Evolutionary conservation across 2,329 filamentous ascomycete genomes (phyloP).

Genomic region (Hypoxylon sp.): DNA sequence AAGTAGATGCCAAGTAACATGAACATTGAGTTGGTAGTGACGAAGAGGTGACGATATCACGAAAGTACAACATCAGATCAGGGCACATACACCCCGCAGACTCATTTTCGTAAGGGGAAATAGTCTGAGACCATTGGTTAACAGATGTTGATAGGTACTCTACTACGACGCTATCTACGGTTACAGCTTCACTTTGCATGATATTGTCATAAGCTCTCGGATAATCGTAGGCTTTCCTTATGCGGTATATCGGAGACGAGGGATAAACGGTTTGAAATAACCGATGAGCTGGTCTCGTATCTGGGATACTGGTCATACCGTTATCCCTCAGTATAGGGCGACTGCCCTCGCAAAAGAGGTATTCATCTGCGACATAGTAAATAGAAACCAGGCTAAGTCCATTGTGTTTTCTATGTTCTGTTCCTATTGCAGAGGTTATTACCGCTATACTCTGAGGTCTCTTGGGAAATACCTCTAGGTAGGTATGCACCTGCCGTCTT

Average conservation of each 20-base stretch:
- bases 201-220: not conserved
- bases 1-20: slow-evolving; percentile 32
- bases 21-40: slow-evolving; percentile 9
- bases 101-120: slow-evolving; percentile 11
- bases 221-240: not conserved
- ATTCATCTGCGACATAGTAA: not conserved
- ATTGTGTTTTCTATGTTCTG: not conserved
- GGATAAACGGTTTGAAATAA: slow-evolving; percentile 5
- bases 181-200: slow-evolving; percentile 1
- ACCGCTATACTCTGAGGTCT: not conserved
- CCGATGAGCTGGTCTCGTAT: slow-evolving; percentile 4
- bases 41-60: slow-evolving; percentile 6
- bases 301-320: slow-evolving; percentile 1
- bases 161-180: slow-evolving; percentile 6
- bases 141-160: not conserved
- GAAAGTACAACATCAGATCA: not conserved
- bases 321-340: slow-evolving; percentile 4
- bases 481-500: not conserved
- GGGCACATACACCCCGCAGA: slow-evolving; percentile 6
- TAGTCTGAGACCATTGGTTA: not conserved
- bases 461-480: no score
- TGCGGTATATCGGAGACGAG: not conserved
- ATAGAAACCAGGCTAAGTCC: not conserved
- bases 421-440: not conserved
- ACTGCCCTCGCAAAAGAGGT: not conserved